A percentile compares a stretch with the other conserved stretches of the same genome.
phyloP scores from a whole-genome alignment of 768 basidiomycete species.

The Phaeotremella fagi region DNA sequence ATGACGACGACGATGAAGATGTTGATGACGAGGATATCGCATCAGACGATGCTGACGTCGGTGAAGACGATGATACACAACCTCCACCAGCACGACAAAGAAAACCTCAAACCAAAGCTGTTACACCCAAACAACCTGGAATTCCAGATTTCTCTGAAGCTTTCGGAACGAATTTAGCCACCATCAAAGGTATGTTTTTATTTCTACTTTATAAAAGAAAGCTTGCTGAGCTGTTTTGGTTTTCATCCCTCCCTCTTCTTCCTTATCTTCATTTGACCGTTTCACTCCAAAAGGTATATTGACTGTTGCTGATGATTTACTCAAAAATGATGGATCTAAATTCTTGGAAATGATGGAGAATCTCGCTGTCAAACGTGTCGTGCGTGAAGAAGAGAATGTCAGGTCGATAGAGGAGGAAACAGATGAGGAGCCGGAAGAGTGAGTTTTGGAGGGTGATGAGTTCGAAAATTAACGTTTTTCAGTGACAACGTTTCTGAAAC shows the following conservation, averaged over 20 bases:
- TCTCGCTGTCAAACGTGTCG: slow-evolving; percentile 87
- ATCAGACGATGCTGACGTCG: slow-evolving; percentile 57
- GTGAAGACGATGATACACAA: slow-evolving; percentile 56
- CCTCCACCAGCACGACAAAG: slow-evolving; percentile 19
- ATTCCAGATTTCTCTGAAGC: slow-evolving; percentile 70
- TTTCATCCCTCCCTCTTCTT: slow-evolving; percentile 13
- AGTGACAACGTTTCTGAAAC: slow-evolving; percentile 68
- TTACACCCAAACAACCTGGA: slow-evolving; percentile 25
- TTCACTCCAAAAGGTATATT: slow-evolving; percentile 74
- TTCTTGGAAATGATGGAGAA: slow-evolving; percentile 99
- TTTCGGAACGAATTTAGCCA: slow-evolving; percentile 72
- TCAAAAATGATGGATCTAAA: slow-evolving; percentile 98
- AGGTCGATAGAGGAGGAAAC: slow-evolving; percentile 59
- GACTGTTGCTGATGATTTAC: slow-evolving; percentile 94
- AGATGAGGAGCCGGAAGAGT: slow-evolving; percentile 63
- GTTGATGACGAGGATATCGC: slow-evolving; percentile 39
- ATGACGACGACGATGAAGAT: slow-evolving; percentile 43
- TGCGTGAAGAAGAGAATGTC: slow-evolving; percentile 71
- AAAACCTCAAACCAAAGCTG: slow-evolving; percentile 19
- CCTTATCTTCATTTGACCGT: no score
- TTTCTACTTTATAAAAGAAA: slow-evolving; percentile 4
- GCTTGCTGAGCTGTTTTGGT: slow-evolving; percentile 40
- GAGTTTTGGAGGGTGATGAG: slow-evolving; percentile 5
- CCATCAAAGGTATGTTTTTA: slow-evolving; percentile 54
- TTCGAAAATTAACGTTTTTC: slow-evolving; percentile 9